phyloP scores from a whole-genome alignment of 768 basidiomycete species.

The Collybiopsis confluens region DNA sequence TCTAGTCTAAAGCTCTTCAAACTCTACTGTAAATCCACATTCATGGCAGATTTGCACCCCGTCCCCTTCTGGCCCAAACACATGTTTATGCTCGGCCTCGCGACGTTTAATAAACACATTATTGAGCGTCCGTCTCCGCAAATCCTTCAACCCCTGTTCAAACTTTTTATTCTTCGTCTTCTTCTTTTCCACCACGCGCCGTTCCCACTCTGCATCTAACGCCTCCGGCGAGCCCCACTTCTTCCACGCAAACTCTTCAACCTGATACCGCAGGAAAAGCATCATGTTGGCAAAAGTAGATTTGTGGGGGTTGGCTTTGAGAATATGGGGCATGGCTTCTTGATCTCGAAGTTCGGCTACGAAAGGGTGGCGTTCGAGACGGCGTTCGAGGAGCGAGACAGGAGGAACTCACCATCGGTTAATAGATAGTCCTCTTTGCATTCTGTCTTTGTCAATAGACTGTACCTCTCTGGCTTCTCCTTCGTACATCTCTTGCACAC shows the following conservation, averaged over 20 bases:
- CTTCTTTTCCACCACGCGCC: constrained; percentile 75
- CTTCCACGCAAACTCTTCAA: constrained; percentile 95
- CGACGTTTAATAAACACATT: constrained; percentile 85
- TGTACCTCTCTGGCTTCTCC: constrained; percentile 86
- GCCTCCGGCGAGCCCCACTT: constrained; percentile 97
- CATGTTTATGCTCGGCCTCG: constrained; percentile 86
- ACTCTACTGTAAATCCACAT: constrained; percentile 89
- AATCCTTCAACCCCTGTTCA: constrained; percentile 80
- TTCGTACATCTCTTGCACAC: constrained; percentile 93
- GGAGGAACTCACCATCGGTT: constrained; percentile 69
- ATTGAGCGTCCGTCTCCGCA: constrained; percentile 81
- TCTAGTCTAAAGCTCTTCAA: constrained; percentile 68
- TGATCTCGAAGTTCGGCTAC: constrained; percentile 92
- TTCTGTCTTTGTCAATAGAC: constrained; percentile 95
- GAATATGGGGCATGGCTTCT: constrained; percentile 85
- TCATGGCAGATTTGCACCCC: constrained; percentile 76
- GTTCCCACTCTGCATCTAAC: constrained; percentile 83
- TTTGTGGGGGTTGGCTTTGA: constrained; percentile 93
- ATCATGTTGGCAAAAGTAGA: constrained; percentile 99
- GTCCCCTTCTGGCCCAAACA: constrained; percentile 61
- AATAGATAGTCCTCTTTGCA: constrained; percentile 98
- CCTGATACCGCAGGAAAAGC: constrained; percentile 90
- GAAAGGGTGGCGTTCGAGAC: constrained; percentile 4
- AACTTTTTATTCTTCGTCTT: constrained; percentile 94
- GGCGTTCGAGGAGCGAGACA: background rate